phyloP scores from a whole-genome alignment of 176 grass and related monocot genomes.

The Oryza coarctata region DNA sequence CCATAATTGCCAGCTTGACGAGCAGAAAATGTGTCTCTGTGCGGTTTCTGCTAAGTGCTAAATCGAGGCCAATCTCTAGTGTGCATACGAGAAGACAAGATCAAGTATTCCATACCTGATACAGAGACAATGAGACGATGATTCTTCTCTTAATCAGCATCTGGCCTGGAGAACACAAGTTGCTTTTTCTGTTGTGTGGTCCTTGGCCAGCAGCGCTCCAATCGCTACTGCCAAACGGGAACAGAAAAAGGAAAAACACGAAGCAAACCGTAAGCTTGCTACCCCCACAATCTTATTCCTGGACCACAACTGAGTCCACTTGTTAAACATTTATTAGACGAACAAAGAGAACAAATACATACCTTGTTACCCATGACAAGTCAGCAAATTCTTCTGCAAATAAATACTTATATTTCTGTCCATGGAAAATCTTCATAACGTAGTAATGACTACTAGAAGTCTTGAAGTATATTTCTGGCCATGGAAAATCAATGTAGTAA shows the following conservation, averaged over 20 bases:
- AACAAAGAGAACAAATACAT: background rate
- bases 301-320: conserved; percentile 13
- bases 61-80: too few relatives aligned
- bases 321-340: background rate
- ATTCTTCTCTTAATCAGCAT: background rate
- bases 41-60: too few relatives aligned
- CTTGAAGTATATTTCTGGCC: background rate
- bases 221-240: background rate
- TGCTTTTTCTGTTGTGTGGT: conserved; percentile 12
- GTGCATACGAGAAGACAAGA: conserved; percentile 21
- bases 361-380: background rate
- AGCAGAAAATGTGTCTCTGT: too few relatives aligned
- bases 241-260: background rate
- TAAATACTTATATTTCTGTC: background rate
- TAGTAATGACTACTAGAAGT: too few relatives aligned
- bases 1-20: too few relatives aligned
- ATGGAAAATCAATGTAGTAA: background rate
- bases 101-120: conserved; percentile 9
- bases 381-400: background rate
- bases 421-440: background rate
- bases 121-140: conserved; percentile 9
- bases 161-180: background rate
- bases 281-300: background rate
- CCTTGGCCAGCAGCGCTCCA: background rate
- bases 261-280: background rate